Percentiles rank a stretch among this genome's conserved stretches.
Conservation (phyloP, 345 rosid species). For the Ricinus communis region DNA sequence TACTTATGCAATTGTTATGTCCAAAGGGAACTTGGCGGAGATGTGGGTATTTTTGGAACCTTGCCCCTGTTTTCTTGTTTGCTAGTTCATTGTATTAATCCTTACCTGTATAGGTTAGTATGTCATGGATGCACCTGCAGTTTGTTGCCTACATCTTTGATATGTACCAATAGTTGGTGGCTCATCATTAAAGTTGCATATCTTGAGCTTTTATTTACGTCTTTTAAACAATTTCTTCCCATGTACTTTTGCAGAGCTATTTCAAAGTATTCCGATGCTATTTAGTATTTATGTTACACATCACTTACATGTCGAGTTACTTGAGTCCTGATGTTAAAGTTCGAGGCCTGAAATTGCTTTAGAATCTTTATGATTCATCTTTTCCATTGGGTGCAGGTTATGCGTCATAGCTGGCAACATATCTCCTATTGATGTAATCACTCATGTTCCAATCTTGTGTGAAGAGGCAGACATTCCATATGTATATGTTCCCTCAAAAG, state of each 20-base stretch:
- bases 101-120: neutral
- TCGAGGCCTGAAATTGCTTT: neutral
- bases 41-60: neutral
- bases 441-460: constrained; percentile 88
- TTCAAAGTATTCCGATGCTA: neutral
- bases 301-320: neutral
- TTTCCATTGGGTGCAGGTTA: constrained; percentile 45
- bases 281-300: neutral
- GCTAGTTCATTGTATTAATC: neutral
- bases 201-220: no score
- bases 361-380: neutral
- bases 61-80: neutral
- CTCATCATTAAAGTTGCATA: neutral
- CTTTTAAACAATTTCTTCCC: no score
- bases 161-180: neutral
- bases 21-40: neutral
- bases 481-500: constrained; percentile 82
- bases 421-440: constrained; percentile 95
- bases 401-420: constrained; percentile 97
- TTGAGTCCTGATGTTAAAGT: neutral
- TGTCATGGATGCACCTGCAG: neutral
- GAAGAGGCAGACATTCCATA: constrained; percentile 89
- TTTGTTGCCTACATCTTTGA: neutral
- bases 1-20: neutral
- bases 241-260: neutral